Evolutionary conservation across 2,329 filamentous ascomycete genomes (phyloP).

Genomic region (Ceratocystiopsis brevicomis): DNA sequence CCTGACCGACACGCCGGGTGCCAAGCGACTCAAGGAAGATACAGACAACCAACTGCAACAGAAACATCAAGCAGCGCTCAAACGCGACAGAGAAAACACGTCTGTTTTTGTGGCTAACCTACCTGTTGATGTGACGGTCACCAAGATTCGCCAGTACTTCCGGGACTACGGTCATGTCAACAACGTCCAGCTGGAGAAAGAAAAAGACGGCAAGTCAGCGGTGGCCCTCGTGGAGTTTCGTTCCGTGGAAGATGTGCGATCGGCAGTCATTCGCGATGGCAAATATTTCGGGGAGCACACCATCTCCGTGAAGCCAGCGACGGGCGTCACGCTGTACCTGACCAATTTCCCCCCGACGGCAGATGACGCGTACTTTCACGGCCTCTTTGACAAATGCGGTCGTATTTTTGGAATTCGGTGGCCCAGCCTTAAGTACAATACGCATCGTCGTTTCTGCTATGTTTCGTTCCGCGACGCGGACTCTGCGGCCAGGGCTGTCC

Average conservation of each 20-base stretch:
- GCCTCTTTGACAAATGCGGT: conserved; percentile 56
- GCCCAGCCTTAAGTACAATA: conserved; percentile 78
- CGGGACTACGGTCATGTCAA: conserved; percentile 75
- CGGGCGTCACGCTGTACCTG: conserved; percentile 67
- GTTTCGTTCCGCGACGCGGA: conserved; percentile 60
- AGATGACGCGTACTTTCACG: conserved; percentile 49
- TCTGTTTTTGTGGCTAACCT: conserved; percentile 67
- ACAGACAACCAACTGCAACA: conserved; percentile 8
- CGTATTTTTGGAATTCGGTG: conserved; percentile 73
- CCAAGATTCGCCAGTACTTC: conserved; percentile 73
- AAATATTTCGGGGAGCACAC: conserved; percentile 58
- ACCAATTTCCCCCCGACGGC: conserved; percentile 72
- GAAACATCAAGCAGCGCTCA: conserved; percentile 23
- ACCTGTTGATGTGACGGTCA: conserved; percentile 48
- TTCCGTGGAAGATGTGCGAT: conserved; percentile 57
- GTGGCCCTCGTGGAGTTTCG: conserved; percentile 76
- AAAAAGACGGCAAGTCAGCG: conserved; percentile 38
- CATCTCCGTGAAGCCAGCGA: conserved; percentile 56
- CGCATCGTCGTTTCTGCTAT: conserved; percentile 85
- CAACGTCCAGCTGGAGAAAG: conserved; percentile 48
- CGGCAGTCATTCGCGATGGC: conserved; percentile 62
- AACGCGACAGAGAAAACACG: conserved; percentile 79
- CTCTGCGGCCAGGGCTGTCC: conserved; percentile 51
- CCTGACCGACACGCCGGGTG: conserved; percentile 24
- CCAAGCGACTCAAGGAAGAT: conserved; percentile 45